A percentile compares a stretch with the other conserved stretches of the same genome.
Evolutionary conservation across 352 stramenopile species (phyloP).

Genomic region (Phytophthora rubi): DNA sequence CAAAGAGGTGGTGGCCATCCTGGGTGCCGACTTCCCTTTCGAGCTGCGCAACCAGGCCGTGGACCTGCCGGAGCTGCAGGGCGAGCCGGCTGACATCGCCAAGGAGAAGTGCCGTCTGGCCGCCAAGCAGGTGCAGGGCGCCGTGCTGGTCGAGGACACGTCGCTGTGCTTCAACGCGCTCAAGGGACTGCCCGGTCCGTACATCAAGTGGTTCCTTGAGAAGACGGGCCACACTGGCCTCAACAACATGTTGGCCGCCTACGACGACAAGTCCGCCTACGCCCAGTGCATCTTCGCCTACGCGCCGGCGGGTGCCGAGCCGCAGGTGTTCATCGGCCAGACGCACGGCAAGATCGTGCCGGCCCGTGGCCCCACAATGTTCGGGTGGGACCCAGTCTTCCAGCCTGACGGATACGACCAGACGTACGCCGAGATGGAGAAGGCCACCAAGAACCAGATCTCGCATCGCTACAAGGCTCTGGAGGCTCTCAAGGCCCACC

Average conservation of each 20-base stretch:
- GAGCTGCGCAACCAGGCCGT: slow-evolving; percentile 92
- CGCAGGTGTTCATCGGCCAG: slow-evolving; percentile 94
- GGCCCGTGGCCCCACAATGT: slow-evolving; percentile 83
- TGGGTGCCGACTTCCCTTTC: slow-evolving; percentile 90
- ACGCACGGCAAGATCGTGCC: slow-evolving; percentile 94
- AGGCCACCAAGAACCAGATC: slow-evolving; percentile 90
- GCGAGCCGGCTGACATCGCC: slow-evolving; percentile 95
- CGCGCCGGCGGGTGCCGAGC: slow-evolving; percentile 70
- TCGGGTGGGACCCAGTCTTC: slow-evolving; percentile 94
- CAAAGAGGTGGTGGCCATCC: slow-evolving; percentile 80
- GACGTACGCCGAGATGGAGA: slow-evolving; percentile 94
- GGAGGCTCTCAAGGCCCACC: slow-evolving; percentile 61
- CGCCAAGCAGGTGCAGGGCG: slow-evolving; percentile 80
- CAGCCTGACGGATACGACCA: slow-evolving; percentile 79
- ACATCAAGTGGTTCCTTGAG: slow-evolving; percentile 99
- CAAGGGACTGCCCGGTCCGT: slow-evolving; percentile 93
- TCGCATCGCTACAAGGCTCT: slow-evolving; percentile 90
- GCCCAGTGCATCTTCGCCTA: slow-evolving; percentile 97
- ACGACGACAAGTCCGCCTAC: slow-evolving; percentile 96
- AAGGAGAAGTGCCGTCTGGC: slow-evolving; percentile 95
- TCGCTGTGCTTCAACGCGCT: slow-evolving; percentile 97
- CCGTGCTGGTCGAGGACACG: slow-evolving; percentile 97
- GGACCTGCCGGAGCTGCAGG: slow-evolving; percentile 98
- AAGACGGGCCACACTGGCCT: slow-evolving; percentile 93
- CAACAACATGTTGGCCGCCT: slow-evolving; percentile 95